Base-by-base conservation (phyloP, 2,329 filamentous ascomycete species). In the Apiospora arundinis region DNA sequence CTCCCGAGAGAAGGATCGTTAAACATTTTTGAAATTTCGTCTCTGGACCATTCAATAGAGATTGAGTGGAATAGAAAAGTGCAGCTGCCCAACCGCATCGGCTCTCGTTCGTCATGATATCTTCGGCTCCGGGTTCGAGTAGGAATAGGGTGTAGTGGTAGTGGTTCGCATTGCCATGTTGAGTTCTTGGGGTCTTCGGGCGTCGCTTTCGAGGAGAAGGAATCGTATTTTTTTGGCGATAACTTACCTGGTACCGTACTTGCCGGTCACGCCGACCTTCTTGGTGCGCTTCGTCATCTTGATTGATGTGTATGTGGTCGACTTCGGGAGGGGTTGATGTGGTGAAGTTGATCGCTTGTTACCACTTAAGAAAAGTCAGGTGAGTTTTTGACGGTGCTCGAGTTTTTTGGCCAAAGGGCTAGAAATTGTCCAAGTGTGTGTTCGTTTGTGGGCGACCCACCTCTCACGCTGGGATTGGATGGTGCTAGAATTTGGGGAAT, bases 211-310 rank as follows among this genome's bases (percentile, higher is more conserved):
- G 56, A 40, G 9, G 28, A 63, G 56, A 28, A 67, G 65, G 14
- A 40, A 45, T 67, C 65, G 65, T 23, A 9, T 40, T 18, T 67
- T 66, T 44, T 67, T 67, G 23, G 65, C 40, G 65, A 44, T 44
- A 67, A 67, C 92, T 86, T 93, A 97, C 92, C 95, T 94, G 84
- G 93, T 95, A 91, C 95, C 95, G 89, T 97, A 98, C 92, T 97
- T 97, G 88, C 95, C 94, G 89, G 95, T 98, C 86, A 98, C 95
- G 86, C 94, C 94, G 92, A 97, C 95, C 93, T 97, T 97, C 93
- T 94, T 97, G 79, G 94, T 97, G 89, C 94, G 67, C 67, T 69
- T 76, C 73, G 76, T 75, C 76, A 77, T 77, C 68, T 76, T 77
- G 73, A 73, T 72, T 74, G 72, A 72, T 67, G 71, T 70, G 70